A percentile compares a stretch with the other conserved stretches of the same genome.
phyloP scores from a whole-genome alignment of 768 basidiomycete species.

The Kwoniella botswanensis region DNA sequence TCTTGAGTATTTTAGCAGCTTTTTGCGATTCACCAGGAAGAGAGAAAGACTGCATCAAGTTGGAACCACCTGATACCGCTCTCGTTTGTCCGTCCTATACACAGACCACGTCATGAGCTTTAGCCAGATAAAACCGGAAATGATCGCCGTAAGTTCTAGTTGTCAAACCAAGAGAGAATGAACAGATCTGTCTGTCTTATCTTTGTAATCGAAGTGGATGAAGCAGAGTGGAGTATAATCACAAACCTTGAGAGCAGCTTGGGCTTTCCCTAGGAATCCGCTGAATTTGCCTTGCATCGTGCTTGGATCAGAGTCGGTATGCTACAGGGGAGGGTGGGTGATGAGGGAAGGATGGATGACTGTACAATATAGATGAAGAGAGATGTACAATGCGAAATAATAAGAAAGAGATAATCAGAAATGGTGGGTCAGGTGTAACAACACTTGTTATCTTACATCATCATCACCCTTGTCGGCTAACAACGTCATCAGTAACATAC shows the following conservation, averaged over 20 bases:
- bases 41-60: conserved; percentile 74
- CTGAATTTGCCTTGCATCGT: conserved; percentile 33
- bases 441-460: too few relatives aligned
- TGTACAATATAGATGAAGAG: not conserved
- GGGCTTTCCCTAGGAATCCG: conserved; percentile 42
- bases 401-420: too few relatives aligned
- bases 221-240: too few relatives aligned
- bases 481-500: not conserved
- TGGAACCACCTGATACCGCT: conserved; percentile 35
- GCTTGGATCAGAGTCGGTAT: not conserved
- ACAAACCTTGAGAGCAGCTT: conserved; percentile 41
- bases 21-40: conserved; percentile 93
- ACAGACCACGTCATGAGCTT: not conserved
- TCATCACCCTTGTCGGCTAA: too few relatives aligned
- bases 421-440: too few relatives aligned
- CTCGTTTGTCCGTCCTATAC: conserved; percentile 40
- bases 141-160: not conserved
- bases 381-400: not conserved
- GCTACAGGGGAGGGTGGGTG: not conserved
- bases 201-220: not conserved
- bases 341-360: too few relatives aligned
- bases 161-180: not conserved
- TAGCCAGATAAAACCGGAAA: not conserved
- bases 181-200: conserved; percentile 1
- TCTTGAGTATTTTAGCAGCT: conserved; percentile 85